A percentile compares a stretch with the other conserved stretches of the same genome.
These are phyloP conservation scores for Thamnidium elegans DNA, from an alignment of 192 early-diverging fungal species.

Conservation along the genomic window DNA sequence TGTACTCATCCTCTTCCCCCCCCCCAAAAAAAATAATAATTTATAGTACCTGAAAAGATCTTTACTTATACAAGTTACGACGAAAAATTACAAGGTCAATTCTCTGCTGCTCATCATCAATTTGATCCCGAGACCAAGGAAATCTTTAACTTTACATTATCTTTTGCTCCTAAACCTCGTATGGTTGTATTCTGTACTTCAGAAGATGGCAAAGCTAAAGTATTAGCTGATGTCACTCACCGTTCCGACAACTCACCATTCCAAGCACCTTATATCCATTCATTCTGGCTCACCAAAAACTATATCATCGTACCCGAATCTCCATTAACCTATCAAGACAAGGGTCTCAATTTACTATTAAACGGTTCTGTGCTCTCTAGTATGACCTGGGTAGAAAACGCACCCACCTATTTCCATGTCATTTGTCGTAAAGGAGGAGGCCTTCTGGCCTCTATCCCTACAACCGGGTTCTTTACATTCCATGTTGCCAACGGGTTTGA, in stretches of 20 bases:
- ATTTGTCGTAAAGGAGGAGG: slow-evolving; percentile 1
- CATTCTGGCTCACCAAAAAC: slow-evolving; percentile 52
- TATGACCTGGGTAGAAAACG: neutral
- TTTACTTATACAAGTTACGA: slow-evolving; percentile 2
- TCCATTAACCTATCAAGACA: slow-evolving; percentile 41
- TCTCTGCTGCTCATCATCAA: slow-evolving; percentile 33
- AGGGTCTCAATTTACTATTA: neutral
- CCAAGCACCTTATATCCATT: slow-evolving; percentile 50
- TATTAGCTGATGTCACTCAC: slow-evolving; percentile 21
- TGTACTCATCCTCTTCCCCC: neutral
- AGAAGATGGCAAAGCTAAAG: slow-evolving; percentile 5
- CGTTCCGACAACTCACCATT: slow-evolving; percentile 14
- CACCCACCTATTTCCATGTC: slow-evolving; percentile 11
- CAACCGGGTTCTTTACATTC: slow-evolving; percentile 6
- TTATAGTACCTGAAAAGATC: neutral
- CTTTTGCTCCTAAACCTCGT: neutral
- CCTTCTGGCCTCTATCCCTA: slow-evolving; percentile 13
- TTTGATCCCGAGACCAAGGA: slow-evolving; percentile 24
- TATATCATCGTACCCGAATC: slow-evolving; percentile 54
- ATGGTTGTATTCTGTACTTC: slow-evolving; percentile 19
- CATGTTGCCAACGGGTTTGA: slow-evolving; percentile 17
- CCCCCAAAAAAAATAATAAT: no score
- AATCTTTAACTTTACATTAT: slow-evolving; percentile 18
- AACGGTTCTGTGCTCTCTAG: neutral
- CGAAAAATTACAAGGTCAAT: neutral